phyloP scores from a whole-genome alignment of 441 rosid genomes.

The Melastoma candidum region DNA sequence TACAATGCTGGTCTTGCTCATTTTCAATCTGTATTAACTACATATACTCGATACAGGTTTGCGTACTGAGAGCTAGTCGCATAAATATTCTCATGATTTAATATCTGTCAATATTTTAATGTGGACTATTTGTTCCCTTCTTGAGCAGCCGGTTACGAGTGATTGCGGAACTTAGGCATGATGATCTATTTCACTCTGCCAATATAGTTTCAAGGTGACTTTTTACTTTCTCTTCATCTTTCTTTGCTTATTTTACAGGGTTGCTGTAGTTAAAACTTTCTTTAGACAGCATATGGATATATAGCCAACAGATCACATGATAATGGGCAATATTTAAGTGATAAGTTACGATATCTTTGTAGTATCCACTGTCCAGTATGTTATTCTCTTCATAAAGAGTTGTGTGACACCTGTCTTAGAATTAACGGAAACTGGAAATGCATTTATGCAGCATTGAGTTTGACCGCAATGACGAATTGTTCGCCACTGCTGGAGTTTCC shows the following conservation, averaged over 20 bases:
- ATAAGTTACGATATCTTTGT: background rate
- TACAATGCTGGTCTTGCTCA: slow-evolving; percentile 59
- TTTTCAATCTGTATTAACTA: slow-evolving; percentile 78
- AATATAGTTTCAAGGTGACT: slow-evolving; percentile 90
- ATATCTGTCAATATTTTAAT: slow-evolving; percentile 7
- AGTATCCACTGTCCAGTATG: background rate
- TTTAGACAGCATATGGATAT: background rate
- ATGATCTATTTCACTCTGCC: slow-evolving; percentile 94
- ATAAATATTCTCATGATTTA: slow-evolving; percentile 8
- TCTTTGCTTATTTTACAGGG: slow-evolving; percentile 2
- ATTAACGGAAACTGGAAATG: slow-evolving; percentile 4
- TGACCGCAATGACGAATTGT: slow-evolving; percentile 89
- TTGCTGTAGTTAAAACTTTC: background rate
- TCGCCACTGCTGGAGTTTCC: slow-evolving; percentile 99
- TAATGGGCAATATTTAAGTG: too few species aligned
- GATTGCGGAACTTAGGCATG: slow-evolving; percentile 92
- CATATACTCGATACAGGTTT: slow-evolving; percentile 91
- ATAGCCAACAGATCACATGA: too few species aligned
- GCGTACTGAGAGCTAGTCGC: background rate
- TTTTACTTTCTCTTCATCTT: slow-evolving; percentile 1
- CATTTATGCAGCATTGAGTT: slow-evolving; percentile 83
- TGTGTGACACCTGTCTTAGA: slow-evolving; percentile 7
- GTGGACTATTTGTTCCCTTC: background rate
- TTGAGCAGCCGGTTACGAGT: slow-evolving; percentile 81
- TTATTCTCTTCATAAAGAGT: background rate